Percentiles rank a stretch among this genome's conserved stretches.
Evolutionary conservation across 495 filamentous ascomycete species (phyloP).

Genomic region (Bryoglossum gracile): DNA sequence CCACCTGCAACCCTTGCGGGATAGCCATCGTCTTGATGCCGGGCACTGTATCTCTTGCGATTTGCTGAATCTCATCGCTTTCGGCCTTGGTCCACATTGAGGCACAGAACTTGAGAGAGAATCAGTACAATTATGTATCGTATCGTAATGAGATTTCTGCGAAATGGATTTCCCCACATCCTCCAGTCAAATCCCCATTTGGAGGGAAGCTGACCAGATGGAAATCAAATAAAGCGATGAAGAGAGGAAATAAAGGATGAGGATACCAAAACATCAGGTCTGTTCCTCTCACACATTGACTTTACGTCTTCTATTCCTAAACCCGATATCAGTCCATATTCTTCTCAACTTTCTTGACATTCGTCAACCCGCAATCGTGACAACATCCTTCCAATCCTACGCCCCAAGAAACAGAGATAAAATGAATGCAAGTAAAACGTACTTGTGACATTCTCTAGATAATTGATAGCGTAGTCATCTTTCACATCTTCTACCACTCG

Average conservation of each 20-base stretch:
- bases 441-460: constrained; percentile 54
- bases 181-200: neutral
- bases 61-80: constrained; percentile 45
- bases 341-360: too few species aligned
- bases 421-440: too few species aligned
- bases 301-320: constrained; percentile 46
- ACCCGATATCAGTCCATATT: neutral
- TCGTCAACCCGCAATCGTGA: too few species aligned
- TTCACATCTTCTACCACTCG: constrained; percentile 50
- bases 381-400: too few species aligned
- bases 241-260: neutral
- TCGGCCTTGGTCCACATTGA: constrained; percentile 62
- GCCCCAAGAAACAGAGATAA: too few species aligned
- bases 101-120: constrained; percentile 41
- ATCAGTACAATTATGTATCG: neutral
- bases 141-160: too few species aligned
- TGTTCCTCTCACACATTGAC: constrained; percentile 39
- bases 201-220: neutral
- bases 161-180: neutral
- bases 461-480: constrained; percentile 51
- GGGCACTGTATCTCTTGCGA: constrained; percentile 44
- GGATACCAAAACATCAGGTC: constrained; percentile 41
- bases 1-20: constrained; percentile 56
- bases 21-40: constrained; percentile 49
- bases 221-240: neutral